phyloP scores from a whole-genome alignment of 192 early-diverging fungal species.

The Lunasporangiospora selenospora region DNA sequence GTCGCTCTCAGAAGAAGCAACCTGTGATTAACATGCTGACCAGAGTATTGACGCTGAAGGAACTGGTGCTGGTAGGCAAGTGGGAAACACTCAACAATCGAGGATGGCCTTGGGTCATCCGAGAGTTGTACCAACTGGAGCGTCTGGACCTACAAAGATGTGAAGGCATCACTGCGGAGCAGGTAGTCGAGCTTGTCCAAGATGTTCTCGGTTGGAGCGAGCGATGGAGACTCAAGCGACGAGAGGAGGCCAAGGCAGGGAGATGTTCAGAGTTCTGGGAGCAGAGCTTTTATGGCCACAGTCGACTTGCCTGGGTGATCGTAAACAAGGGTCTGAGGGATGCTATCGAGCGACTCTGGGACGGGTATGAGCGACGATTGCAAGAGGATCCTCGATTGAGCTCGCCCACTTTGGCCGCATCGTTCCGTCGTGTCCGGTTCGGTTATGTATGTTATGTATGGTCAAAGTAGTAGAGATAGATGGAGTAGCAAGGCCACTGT shows the following conservation, averaged over 20 bases:
- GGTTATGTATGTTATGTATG: background rate
- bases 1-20: slow-evolving; percentile 31
- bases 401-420: no score
- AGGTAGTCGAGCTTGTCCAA: slow-evolving; percentile 12
- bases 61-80: slow-evolving; percentile 27
- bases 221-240: background rate
- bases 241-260: background rate
- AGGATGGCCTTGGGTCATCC: slow-evolving; percentile 26
- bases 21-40: slow-evolving; percentile 21
- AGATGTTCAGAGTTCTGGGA: background rate
- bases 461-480: background rate
- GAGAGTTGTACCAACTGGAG: slow-evolving; percentile 9
- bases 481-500: background rate
- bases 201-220: slow-evolving; percentile 12
- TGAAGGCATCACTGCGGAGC: slow-evolving; percentile 30
- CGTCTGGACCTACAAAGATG: slow-evolving; percentile 27
- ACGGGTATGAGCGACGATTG: slow-evolving; percentile 8
- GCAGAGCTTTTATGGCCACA: slow-evolving; percentile 1
- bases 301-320: slow-evolving; percentile 35
- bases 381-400: no score
- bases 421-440: background rate
- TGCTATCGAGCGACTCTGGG: slow-evolving; percentile 8
- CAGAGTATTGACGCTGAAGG: slow-evolving; percentile 6
- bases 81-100: slow-evolving; percentile 27
- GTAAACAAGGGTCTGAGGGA: slow-evolving; percentile 32